These are phyloP conservation scores for Jatropha podagrica DNA, from an alignment of 441 rosid genomes.

Conservation along the genomic window DNA sequence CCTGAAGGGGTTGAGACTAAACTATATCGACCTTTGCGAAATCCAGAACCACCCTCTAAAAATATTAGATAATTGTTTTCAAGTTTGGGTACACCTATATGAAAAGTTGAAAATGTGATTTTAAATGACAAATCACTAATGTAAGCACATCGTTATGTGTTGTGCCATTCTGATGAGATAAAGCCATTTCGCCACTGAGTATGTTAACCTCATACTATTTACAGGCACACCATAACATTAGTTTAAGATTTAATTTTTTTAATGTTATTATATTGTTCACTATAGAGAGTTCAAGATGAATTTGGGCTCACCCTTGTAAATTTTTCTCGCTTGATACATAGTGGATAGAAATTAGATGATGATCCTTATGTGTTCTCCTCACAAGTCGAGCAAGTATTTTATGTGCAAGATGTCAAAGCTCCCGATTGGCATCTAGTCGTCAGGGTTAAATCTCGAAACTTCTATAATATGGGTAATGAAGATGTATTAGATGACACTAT, in stretches of 20 bases:
- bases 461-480: too few species aligned
- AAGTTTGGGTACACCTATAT: too few species aligned
- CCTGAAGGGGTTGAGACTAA: too few species aligned
- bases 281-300: not conserved
- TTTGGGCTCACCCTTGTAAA: not conserved
- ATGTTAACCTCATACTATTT: not conserved
- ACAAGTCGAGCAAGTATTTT: not conserved
- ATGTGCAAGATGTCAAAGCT: not conserved
- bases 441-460: not conserved
- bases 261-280: too few species aligned
- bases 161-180: not conserved
- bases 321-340: not conserved
- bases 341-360: not conserved
- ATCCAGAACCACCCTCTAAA: too few species aligned
- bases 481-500: too few species aligned
- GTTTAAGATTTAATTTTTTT: not conserved
- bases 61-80: too few species aligned
- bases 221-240: too few species aligned
- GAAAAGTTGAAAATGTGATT: too few species aligned
- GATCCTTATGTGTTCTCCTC: not conserved
- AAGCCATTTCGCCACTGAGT: not conserved
- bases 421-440: not conserved
- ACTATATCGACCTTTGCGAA: too few species aligned
- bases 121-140: not conserved
- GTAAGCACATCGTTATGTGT: not conserved